phyloP scores from a whole-genome alignment of 2,329 filamentous ascomycete species.

The Nemania sp. region DNA sequence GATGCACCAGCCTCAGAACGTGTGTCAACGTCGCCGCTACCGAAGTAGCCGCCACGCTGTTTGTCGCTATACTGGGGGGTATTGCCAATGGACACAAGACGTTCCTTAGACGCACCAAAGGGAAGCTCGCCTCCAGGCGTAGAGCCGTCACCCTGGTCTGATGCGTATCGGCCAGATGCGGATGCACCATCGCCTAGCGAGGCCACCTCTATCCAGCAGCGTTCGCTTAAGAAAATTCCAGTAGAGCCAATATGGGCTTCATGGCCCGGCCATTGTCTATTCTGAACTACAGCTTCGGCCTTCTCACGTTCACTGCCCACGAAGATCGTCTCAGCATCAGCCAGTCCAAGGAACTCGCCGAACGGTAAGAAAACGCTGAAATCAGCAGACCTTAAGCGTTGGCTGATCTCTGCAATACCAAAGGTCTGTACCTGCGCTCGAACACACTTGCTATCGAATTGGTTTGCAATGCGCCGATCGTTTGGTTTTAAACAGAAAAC shows the following conservation, averaged over 20 bases:
- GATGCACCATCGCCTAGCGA: conserved; percentile 75
- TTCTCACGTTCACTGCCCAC: conserved; percentile 95
- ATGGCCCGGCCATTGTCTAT: conserved; percentile 91
- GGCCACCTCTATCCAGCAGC: conserved; percentile 93
- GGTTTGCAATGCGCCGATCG: conserved; percentile 95
- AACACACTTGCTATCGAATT: conserved; percentile 99
- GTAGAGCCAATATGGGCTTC: conserved; percentile 92
- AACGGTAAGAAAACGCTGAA: conserved; percentile 97
- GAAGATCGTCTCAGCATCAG: conserved; percentile 84
- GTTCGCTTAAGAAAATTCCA: conserved; percentile 93
- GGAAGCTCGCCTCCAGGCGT: conserved; percentile 66
- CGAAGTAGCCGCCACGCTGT: conserved; percentile 82
- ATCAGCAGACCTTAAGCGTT: conserved; percentile 90
- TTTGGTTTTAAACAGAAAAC: conserved; percentile 98
- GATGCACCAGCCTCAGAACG: conserved; percentile 93
- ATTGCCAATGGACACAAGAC: conserved; percentile 63
- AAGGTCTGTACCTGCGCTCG: conserved; percentile 94
- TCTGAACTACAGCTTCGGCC: conserved; percentile 89
- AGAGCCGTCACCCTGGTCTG: conserved; percentile 71
- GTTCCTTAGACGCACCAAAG: conserved; percentile 73
- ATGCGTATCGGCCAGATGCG: conserved; percentile 65
- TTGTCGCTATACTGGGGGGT: conserved; percentile 79
- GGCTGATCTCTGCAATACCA: conserved; percentile 96
- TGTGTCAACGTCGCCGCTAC: conserved; percentile 79
- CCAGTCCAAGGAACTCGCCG: conserved; percentile 90